Base-by-base conservation (phyloP, 2,329 filamentous ascomycete species). In the Aspergillus quadrilineatus region DNA sequence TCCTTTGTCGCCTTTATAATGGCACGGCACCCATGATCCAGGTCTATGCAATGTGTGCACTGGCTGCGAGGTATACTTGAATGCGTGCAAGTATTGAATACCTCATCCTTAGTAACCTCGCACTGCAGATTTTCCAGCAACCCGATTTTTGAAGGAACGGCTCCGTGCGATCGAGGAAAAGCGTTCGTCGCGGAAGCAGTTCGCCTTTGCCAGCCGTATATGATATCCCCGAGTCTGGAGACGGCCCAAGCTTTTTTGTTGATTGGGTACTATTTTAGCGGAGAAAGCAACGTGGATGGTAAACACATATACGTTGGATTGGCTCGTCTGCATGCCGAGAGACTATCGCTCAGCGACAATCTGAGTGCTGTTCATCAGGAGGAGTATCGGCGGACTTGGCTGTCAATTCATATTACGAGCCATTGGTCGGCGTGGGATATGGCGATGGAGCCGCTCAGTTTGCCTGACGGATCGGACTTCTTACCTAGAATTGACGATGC, bases 271-370 rank as follows among this genome's bases (percentile, higher is more conserved):
- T 65, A 53, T 36, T 60, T 61, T 3, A 60, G 59, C 4, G 64
- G 64, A 4, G 63, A 66, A 46, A 62, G 59, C 1, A 57, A 61
- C 9, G 26, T 53, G 1, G 59, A 63, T 36, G 57, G 59, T 3
- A 66, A 63, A 32, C 62, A 66, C 28, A 50, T 61, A 4, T 65
- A 65, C n/a, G 50, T 60, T 22, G 62, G 62, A 14, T 50, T 65
- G 4, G 64, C 64, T 36, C 58, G 59, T 14, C 28, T 62, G n/a
- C 64, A 66, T 29, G 60, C 64, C 4, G 63, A 66, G 44, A 56
- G 56, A 17, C 28, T 65, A 26, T 50, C 55, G 4, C 42, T 58
- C n/a, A 28, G 17, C 14, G 29, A 52, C 17, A 36, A 52, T 10
- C 29, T 17, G 1, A 45, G 28, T 9, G 50, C 37, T 28, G 29